Evolutionary conservation across 345 rosid species (phyloP).

Genomic region (Eutrema heterophyllum): DNA sequence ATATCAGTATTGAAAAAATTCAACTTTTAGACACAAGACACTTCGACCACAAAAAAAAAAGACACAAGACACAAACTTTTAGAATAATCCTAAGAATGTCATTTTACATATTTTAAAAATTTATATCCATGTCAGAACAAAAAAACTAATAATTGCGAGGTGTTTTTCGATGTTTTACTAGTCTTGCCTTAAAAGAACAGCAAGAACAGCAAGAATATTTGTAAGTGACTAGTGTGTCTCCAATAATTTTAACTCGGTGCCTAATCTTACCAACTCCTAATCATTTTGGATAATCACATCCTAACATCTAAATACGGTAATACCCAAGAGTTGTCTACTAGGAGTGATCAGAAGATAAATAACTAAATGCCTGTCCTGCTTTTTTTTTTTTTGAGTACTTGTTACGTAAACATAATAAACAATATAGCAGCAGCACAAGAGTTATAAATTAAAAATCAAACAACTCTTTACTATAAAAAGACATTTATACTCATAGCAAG

Average conservation of each 20-base stretch:
- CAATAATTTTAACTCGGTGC: background rate
- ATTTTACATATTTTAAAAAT: background rate
- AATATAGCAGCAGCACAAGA: background rate
- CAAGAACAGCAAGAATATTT: conserved; percentile 1
- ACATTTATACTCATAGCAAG: background rate
- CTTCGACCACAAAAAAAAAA: too few relatives aligned
- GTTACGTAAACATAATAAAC: background rate
- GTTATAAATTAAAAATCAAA: too few relatives aligned
- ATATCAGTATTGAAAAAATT: too few relatives aligned
- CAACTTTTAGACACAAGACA: too few relatives aligned
- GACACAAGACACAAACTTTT: too few relatives aligned
- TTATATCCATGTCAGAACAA: background rate
- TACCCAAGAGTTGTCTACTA: background rate
- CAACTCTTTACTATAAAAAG: background rate
- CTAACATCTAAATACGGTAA: background rate
- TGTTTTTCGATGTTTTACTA: background rate
- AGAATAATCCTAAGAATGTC: background rate
- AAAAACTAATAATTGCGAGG: background rate
- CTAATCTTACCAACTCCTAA: background rate
- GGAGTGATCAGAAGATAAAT: background rate
- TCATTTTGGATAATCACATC: background rate
- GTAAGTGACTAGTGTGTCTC: background rate
- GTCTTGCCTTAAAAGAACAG: conserved; percentile 3
- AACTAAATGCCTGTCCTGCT: too few relatives aligned
- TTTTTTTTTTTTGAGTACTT: background rate